Percentiles rank a stretch among this genome's conserved stretches.
Evolutionary conservation across 768 basidiomycete species (phyloP).

Genomic region (Epithele typhae): DNA sequence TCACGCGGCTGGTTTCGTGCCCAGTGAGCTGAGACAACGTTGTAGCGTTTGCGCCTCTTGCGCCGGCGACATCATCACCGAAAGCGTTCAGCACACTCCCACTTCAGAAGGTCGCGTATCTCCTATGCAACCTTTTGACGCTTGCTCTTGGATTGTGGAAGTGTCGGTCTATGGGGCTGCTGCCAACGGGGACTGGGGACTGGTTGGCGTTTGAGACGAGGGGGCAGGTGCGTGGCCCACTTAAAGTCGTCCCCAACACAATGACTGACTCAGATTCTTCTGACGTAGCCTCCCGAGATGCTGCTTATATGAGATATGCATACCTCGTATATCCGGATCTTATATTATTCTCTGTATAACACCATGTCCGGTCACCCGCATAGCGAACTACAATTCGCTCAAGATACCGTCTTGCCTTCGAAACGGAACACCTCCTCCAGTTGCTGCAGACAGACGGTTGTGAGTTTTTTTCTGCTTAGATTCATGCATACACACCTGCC

Average conservation of each 20-base stretch:
- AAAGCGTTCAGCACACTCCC: conserved; percentile 47
- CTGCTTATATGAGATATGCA: conserved; percentile 5
- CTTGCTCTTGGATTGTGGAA: conserved; percentile 89
- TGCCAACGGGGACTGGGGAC: conserved; percentile 89
- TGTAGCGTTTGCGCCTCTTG: conserved; percentile 71
- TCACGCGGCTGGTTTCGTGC: too few relatives aligned
- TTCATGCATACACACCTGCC: conserved; percentile 38
- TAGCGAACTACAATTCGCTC: not conserved
- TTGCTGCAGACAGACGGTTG: conserved; percentile 8
- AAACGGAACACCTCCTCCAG: conserved; percentile 69
- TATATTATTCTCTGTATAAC: not conserved
- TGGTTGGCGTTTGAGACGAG: conserved; percentile 93
- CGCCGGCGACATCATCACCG: conserved; percentile 51
- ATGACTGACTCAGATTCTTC: not conserved
- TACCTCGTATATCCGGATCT: not conserved
- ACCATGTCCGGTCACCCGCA: not conserved
- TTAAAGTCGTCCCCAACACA: not conserved
- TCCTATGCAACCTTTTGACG: conserved; percentile 72
- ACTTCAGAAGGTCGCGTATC: conserved; percentile 66
- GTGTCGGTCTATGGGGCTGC: conserved; percentile 85
- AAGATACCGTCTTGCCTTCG: conserved; percentile 37
- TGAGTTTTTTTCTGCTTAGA: not conserved
- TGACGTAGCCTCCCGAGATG: conserved; percentile 11
- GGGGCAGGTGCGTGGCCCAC: conserved; percentile 30
- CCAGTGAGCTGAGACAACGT: too few relatives aligned